These are phyloP conservation scores for Penicillium sp. DNA, from an alignment of 2,329 filamentous ascomycete genomes.

Conservation along the genomic window DNA sequence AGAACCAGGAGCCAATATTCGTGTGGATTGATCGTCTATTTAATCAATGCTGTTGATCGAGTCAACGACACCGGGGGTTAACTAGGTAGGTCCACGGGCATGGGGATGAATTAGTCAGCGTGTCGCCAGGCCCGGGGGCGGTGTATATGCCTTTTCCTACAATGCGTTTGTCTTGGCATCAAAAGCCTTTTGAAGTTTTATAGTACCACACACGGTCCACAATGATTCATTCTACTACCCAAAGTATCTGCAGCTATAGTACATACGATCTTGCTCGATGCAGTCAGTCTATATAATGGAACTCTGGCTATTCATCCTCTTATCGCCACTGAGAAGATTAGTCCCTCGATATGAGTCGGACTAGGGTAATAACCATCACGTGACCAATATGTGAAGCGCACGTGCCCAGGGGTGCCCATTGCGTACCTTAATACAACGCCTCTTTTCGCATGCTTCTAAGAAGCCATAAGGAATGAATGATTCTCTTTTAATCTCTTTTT, in stretches of 20 bases:
- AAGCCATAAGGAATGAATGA: neutral
- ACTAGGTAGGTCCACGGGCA: too few species aligned
- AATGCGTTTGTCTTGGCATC: neutral
- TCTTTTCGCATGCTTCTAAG: neutral
- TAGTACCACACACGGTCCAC: neutral
- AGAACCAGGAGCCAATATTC: neutral
- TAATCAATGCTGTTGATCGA: neutral
- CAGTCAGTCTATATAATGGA: neutral
- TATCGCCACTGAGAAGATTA: neutral
- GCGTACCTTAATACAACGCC: neutral
- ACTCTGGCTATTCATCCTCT: too few species aligned
- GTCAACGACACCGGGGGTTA: neutral
- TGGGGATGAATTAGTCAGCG: neutral
- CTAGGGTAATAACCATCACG: neutral
- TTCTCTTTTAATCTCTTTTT: neutral
- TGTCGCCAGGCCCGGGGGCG: too few species aligned
- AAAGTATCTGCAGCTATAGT: neutral
- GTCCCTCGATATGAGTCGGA: neutral
- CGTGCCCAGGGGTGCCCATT: neutral
- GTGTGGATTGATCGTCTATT: neutral
- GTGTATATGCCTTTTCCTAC: too few species aligned
- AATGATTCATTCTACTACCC: neutral
- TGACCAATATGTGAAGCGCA: neutral
- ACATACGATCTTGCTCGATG: neutral
- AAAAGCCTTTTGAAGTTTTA: neutral